These are phyloP conservation scores for Astragalus glycyphyllos DNA, from an alignment of 306 rosid species.

Conservation along the genomic window DNA sequence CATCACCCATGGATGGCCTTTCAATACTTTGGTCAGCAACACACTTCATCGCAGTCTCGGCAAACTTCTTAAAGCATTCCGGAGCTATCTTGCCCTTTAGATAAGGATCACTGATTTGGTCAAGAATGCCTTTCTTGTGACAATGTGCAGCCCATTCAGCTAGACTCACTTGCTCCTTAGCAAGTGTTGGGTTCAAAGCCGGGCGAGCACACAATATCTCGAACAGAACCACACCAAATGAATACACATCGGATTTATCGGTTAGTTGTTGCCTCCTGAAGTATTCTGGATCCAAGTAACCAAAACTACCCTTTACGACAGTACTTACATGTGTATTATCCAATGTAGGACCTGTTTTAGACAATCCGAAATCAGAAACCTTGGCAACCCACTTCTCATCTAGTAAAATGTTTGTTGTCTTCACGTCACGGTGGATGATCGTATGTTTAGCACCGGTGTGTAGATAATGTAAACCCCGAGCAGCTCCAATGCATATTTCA, in stretches of 20 bases:
- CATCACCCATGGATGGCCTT: conserved; percentile 99
- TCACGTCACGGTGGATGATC: conserved; percentile 95
- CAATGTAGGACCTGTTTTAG: conserved; percentile 97
- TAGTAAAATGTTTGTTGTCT: conserved; percentile 93
- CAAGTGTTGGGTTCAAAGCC: conserved; percentile 85
- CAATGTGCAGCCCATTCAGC: conserved; percentile 99
- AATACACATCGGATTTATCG: conserved; percentile 96
- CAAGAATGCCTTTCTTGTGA: conserved; percentile 90
- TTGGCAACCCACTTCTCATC: conserved; percentile 99
- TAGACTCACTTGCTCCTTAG: conserved; percentile 97
- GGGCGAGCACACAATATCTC: conserved; percentile 98
- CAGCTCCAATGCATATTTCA: conserved; percentile 97
- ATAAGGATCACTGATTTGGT: conserved; percentile 78
- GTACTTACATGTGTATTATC: conserved; percentile 98
- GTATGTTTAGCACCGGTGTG: conserved; percentile 99
- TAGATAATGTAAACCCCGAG: conserved; percentile 96
- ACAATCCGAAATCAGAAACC: conserved; percentile 97
- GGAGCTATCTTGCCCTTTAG: conserved; percentile 93
- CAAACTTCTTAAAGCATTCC: conserved; percentile 90
- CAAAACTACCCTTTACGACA: conserved; percentile 98
- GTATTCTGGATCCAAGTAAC: conserved; percentile 99
- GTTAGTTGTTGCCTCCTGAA: conserved; percentile 97
- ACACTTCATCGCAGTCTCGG: conserved; percentile 98
- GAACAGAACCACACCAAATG: conserved; percentile 95
- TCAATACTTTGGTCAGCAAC: conserved; percentile 95